Base-by-base conservation (phyloP, 108 stramenopile genomes). In the Skeletonema costatum region DNA sequence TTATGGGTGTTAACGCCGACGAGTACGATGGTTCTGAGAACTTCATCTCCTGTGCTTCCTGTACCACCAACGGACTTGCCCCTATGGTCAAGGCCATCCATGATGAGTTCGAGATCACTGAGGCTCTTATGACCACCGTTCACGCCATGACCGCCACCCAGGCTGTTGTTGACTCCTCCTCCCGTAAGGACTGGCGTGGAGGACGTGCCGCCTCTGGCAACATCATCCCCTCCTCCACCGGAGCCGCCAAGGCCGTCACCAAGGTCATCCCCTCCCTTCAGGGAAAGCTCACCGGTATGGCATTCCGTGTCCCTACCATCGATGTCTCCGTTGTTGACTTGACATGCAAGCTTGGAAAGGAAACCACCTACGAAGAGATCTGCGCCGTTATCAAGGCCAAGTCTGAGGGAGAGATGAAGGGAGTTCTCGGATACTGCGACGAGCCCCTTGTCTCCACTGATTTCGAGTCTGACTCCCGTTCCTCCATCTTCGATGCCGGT, bases 161-260 rank as follows among this genome's bases (percentile, higher is more conserved):
- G 76, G 90, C 89, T 16, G 42, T 96, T 16, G 91, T 96, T 32
- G 97, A 97, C 72, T 56, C 53, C 25, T 93, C 93, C 91, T 92
- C 97, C 56, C 94, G 94, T 78, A 76, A 68, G 25, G 98, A 98
- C 74, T 85, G 95, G 29, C 92, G 98, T 64, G 91, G 97, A 38
- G 97, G 95, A 44, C 86, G 98, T 32, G 86, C 89, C 21, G 98
- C 93, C 31, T 96, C 96, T 93, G 76, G 90, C 61, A 98, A 98
- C 71, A 83, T 98, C 5, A 88, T 87, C 70, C 98, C 98, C 25
- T 96, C 98, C 42, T 91, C 91, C 53, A 98, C 98, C n/a, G 98
- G 53, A 56, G 99, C 99, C 62, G 99, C 99, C 88, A 98, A 98
- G 95, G 99, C 99, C 77, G 98, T 99, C 75, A 98, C 98, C 93